Evolutionary conservation across 2,329 filamentous ascomycete genomes (phyloP), one percentile per base, ranked within the genome.

Genomic region (Exutisphaerella laricina): DNA sequence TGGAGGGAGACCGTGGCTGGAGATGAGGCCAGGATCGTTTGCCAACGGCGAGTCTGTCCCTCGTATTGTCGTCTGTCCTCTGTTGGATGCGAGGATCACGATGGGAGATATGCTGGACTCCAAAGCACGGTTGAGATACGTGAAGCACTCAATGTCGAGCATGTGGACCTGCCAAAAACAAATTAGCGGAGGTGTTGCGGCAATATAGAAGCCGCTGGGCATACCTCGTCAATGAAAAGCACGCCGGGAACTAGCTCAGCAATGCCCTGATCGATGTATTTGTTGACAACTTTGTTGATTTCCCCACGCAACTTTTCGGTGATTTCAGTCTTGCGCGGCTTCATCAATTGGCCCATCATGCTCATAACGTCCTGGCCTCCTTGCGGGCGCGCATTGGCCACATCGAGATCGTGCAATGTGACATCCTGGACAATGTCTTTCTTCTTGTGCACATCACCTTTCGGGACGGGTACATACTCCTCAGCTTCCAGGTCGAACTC

Each of bases 291-390:
- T 72, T 97, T 97, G 79, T 98, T 96, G 72, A 98, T 97, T 71
- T 98, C 92, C 43, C 79, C 74, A 48, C 92, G 80, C 61, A 98
- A 73, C 73, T 98, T 98, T 69, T 98, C 92, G 21, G 92, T 98
- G 61, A 98, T 97, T 67, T 98, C 92, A 4, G 92, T 98, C 82
- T 96, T 96, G 74, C 94, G 94, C 49, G 92, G 92, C 77, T 97
- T 97, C 88, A 97, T 96, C 61, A 98, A 72, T 69, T 98, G 92
- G 59, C 92, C 92, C 90, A 98, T 97, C 92, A 98, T 97, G 72
- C 89, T 96, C 89, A 98, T 97, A 55, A 98, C 94, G 66, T 98
- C 92, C 73, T 98, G 92, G 32, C 92, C 92, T 40, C 92, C 92
- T 71, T 97, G 88, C 4, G 92, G 92, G 59, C 90, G 77, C 10